Evolutionary conservation across 805 yeast species (phyloP).

Genomic region (Myxozyma sirexii): DNA sequence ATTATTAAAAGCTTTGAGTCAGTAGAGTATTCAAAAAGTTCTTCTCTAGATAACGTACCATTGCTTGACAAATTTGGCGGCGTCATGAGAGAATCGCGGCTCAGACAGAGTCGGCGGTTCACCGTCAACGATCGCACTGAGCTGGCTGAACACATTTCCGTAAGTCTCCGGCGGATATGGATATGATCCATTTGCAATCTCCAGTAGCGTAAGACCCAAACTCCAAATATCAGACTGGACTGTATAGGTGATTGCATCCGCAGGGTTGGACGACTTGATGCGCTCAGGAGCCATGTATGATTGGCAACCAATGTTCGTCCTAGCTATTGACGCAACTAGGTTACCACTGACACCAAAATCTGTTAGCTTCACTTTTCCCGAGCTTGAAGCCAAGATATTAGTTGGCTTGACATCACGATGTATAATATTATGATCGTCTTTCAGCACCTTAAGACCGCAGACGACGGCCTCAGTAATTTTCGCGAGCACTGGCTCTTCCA

Average conservation of each 20-base stretch:
- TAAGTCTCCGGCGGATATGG: constrained; percentile 97
- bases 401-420: constrained; percentile 98
- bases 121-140: constrained; percentile 96
- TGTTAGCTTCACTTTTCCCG: constrained; percentile 87
- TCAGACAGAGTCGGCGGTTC: constrained; percentile 80
- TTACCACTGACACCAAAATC: constrained; percentile 97
- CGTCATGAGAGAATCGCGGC: constrained; percentile 66
- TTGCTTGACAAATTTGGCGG: constrained; percentile 74
- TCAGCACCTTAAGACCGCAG: constrained; percentile 76
- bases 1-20: constrained; percentile 22
- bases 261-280: constrained; percentile 53
- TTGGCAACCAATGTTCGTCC: constrained; percentile 96
- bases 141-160: constrained; percentile 85
- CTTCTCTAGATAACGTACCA: no score
- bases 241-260: constrained; percentile 79
- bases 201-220: constrained; percentile 80
- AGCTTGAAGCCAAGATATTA: constrained; percentile 77
- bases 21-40: no score
- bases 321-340: constrained; percentile 89
- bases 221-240: constrained; percentile 98
- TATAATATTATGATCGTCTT: constrained; percentile 87
- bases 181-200: constrained; percentile 85
- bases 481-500: constrained; percentile 76
- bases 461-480: constrained; percentile 78
- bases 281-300: constrained; percentile 99